Evolutionary conservation across 768 basidiomycete genomes (phyloP).

Genomic region (Boletus insuetus): DNA sequence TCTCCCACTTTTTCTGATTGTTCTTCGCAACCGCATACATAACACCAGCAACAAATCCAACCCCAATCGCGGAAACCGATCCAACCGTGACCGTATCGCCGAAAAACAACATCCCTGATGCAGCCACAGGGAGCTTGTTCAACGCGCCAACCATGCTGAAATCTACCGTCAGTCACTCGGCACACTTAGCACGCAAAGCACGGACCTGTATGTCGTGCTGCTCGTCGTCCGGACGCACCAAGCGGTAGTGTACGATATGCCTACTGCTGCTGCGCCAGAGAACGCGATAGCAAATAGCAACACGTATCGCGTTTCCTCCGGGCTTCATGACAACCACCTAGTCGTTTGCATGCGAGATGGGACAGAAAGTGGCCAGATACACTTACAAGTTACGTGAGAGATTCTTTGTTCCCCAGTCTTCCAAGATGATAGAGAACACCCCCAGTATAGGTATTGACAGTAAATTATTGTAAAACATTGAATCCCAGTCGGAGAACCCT

Average conservation of each 20-base stretch:
- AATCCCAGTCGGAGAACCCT: constrained; percentile 97
- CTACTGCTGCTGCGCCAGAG: constrained; percentile 96
- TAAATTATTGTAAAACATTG: constrained; percentile 98
- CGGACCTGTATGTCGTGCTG: constrained; percentile 96
- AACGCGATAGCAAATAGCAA: constrained; percentile 88
- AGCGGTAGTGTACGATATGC: constrained; percentile 97
- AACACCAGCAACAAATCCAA: constrained; percentile 90
- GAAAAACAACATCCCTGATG: constrained; percentile 98
- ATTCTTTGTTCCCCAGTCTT: constrained; percentile 86
- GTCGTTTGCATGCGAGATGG: background rate
- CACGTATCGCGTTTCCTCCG: constrained; percentile 71
- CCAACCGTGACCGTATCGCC: constrained; percentile 86
- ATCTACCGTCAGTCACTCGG: constrained; percentile 5
- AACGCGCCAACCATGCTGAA: constrained; percentile 92
- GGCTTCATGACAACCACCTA: constrained; percentile 47
- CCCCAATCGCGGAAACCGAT: constrained; percentile 80
- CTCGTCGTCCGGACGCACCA: constrained; percentile 97
- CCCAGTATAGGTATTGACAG: constrained; percentile 89
- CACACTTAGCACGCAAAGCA: background rate
- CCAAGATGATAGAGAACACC: constrained; percentile 76
- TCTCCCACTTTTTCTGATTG: constrained; percentile 81
- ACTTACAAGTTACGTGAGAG: constrained; percentile 86
- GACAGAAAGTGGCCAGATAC: background rate
- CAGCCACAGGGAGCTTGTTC: constrained; percentile 97
- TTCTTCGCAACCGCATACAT: constrained; percentile 94